Evolutionary conservation across 345 rosid species (phyloP), one percentile per base, ranked within the genome.

Genomic region (Turritis glabra): DNA sequence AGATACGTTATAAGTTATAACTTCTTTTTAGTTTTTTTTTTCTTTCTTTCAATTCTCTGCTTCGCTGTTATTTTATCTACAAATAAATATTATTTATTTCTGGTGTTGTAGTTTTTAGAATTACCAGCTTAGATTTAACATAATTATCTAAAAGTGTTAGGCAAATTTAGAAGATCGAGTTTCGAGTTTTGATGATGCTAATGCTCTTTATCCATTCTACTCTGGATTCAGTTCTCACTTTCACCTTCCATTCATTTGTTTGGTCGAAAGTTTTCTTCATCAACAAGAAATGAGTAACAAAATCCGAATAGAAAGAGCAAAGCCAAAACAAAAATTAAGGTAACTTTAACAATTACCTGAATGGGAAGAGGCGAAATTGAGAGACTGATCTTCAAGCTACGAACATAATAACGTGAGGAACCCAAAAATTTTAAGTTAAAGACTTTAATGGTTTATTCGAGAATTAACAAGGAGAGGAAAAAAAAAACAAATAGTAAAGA

Each of bases 21-120:
- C 78, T 54, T 66, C 53, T 66, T 53, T 40, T 22, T 4, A 15
- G 26, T 12, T 61, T 26, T 15, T 46, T 23, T 4, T 48, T 12
- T 11, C 3, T 15, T 27, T 17, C 10, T 25, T 26, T 35, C 5
- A 43, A 30, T 54, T 74, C 1, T 74, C 13, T 54, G 27, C 46
- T 47, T 66, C 27, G 58, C 8, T 65, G 64, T 46, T 74, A 27
- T 67, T 67, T 40, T 38, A 58, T 57, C 32, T 13, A 38, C 7
- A 12, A 7, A 53, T n/a, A n/a, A n/a, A n/a, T n/a, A n/a, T 26
- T 57, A 37, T 47, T 66, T 75, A 67, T 58, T 64, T 75, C 26
- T 51, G 63, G 54, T 68, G 46, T 59, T 40, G 62, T 60, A 52
- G 7, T 41, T 60, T 75, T 75, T 75, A 67, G 69, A 52, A 60